Evolutionary conservation across 306 rosid genomes (phyloP).

Genomic region (Cucurbita moschata): DNA sequence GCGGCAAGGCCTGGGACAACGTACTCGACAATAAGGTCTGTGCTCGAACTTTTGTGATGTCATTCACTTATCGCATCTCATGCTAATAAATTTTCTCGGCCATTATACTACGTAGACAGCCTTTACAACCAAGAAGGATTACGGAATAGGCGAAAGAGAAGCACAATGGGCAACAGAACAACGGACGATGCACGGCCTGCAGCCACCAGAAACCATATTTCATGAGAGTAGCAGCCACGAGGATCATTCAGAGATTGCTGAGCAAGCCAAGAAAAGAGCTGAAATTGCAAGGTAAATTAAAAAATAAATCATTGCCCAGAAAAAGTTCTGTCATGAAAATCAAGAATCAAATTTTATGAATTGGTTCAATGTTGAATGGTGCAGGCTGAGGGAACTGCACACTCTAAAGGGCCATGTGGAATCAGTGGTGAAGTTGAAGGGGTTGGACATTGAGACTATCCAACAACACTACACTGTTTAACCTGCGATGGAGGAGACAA

Average conservation of each 20-base stretch:
- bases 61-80: neutral
- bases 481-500: neutral
- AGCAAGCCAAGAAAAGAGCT: conserved; percentile 73
- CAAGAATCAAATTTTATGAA: neutral
- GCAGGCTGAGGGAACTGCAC: conserved; percentile 65
- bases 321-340: neutral
- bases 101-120: conserved; percentile 30
- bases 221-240: conserved; percentile 12
- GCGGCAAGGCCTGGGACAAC: conserved; percentile 63
- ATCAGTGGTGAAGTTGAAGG: conserved; percentile 6
- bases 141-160: conserved; percentile 68
- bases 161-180: conserved; percentile 75
- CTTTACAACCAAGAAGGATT: conserved; percentile 62
- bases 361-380: neutral
- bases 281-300: conserved; percentile 58
- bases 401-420: conserved; percentile 37
- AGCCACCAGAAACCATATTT: conserved; percentile 16
- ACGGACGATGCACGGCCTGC: conserved; percentile 60
- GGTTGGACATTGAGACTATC: conserved; percentile 4
- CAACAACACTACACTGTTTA: conserved; percentile 24
- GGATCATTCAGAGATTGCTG: conserved; percentile 49
- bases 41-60: neutral
- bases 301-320: neutral
- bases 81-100: neutral
- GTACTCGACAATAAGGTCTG: conserved; percentile 34